Conservation (phyloP, 169 alveolate species). For the Babesia ovata region DNA sequence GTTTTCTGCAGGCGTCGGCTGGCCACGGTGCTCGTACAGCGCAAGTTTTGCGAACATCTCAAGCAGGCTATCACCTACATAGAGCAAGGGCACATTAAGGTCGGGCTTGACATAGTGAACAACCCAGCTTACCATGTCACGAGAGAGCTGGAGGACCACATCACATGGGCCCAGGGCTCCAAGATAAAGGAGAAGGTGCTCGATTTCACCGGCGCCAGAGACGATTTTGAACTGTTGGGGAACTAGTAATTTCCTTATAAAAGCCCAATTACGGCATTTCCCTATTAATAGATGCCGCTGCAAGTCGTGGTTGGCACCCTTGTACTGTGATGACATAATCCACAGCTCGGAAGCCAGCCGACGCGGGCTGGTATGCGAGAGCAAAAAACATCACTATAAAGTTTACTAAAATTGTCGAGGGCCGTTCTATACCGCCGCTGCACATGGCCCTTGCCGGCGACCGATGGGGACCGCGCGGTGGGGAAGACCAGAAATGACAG, state of each 20-base stretch:
- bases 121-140: slow-evolving; percentile 96
- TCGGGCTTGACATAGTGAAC: slow-evolving; percentile 94
- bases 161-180: slow-evolving; percentile 95
- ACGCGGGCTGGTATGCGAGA: too few species aligned
- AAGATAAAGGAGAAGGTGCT: slow-evolving; percentile 80
- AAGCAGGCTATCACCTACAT: slow-evolving; percentile 93
- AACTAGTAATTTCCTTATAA: slow-evolving; percentile 27
- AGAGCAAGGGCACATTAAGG: slow-evolving; percentile 95
- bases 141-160: slow-evolving; percentile 94
- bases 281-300: too few species aligned
- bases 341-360: too few species aligned
- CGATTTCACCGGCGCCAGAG: slow-evolving; percentile 66
- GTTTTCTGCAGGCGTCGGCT: slow-evolving; percentile 96
- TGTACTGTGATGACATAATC: too few species aligned
- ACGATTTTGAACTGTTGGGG: slow-evolving; percentile 78
- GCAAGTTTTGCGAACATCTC: slow-evolving; percentile 91
- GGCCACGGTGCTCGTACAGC: slow-evolving; percentile 92
- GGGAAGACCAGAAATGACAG: slow-evolving; percentile 11
- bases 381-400: too few species aligned
- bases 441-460: not conserved
- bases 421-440: too few species aligned
- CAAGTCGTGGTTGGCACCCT: too few species aligned
- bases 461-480: slow-evolving; percentile 34
- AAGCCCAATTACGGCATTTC: too few species aligned
- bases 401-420: too few species aligned